Evolutionary conservation across 108 stramenopile species (phyloP).

Genomic region (Pseudonitzschia delicatissima): DNA sequence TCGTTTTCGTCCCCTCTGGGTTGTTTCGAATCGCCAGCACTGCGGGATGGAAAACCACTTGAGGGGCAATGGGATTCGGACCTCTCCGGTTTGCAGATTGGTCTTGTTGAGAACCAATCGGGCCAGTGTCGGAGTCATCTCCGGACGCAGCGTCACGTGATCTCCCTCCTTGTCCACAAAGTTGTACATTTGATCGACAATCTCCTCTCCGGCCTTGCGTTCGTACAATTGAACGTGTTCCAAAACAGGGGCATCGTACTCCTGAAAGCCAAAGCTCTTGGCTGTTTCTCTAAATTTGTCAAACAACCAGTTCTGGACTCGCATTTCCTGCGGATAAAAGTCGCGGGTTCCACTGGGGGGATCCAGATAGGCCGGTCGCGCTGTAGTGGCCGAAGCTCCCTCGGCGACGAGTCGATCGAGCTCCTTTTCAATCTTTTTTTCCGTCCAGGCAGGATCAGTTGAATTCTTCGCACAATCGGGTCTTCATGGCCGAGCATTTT

Average conservation of each 20-base stretch:
- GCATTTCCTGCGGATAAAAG: slow-evolving; percentile 93
- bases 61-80: slow-evolving; percentile 81
- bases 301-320: slow-evolving; percentile 91
- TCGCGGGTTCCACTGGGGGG: slow-evolving; percentile 94
- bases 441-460: slow-evolving; percentile 41
- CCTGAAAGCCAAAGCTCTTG: slow-evolving; percentile 79
- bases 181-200: slow-evolving; percentile 94
- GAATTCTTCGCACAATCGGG: slow-evolving; percentile 29
- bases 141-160: slow-evolving; percentile 84
- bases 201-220: slow-evolving; percentile 97
- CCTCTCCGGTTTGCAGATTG: slow-evolving; percentile 54
- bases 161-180: slow-evolving; percentile 90
- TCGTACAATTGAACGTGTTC: slow-evolving; percentile 89
- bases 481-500: slow-evolving; percentile 42
- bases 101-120: slow-evolving; percentile 94
- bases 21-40: slow-evolving; percentile 95
- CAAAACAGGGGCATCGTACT: slow-evolving; percentile 96
- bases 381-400: slow-evolving; percentile 8
- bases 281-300: slow-evolving; percentile 82
- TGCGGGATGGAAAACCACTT: slow-evolving; percentile 97
- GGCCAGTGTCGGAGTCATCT: slow-evolving; percentile 97
- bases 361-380: slow-evolving; percentile 36
- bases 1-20: slow-evolving; percentile 91
- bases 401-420: slow-evolving; percentile 44
- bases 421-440: slow-evolving; percentile 52